Conservation (phyloP, 176 grass and related monocot species). For the Triticum aestivum region DNA sequence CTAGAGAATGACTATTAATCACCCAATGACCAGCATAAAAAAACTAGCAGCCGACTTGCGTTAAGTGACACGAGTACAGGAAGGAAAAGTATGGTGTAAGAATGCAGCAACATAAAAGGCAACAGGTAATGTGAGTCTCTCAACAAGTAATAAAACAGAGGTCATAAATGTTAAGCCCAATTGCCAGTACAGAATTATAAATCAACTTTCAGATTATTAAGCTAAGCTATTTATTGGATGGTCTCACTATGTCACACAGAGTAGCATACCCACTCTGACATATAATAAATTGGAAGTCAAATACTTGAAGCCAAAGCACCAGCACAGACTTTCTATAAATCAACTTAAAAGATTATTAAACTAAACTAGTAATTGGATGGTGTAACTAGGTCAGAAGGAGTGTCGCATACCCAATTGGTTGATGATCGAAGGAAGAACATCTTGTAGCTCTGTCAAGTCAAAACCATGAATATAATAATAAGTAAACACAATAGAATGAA, state of each 20-base stretch:
- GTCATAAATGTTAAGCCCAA: background rate
- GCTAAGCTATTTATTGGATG: background rate
- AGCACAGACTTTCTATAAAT: background rate
- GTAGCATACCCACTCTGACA: slow-evolving; percentile 24
- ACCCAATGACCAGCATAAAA: background rate
- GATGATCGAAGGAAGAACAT: slow-evolving; percentile 89
- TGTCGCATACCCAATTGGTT: slow-evolving; percentile 80
- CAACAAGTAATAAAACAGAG: background rate
- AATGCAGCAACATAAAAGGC: background rate
- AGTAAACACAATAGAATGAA: background rate
- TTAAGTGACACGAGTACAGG: background rate
- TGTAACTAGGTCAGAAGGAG: background rate
- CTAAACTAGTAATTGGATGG: background rate
- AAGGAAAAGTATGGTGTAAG: background rate
- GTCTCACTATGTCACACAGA: background rate
- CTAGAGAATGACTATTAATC: background rate
- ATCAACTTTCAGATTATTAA: background rate
- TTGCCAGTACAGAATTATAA: background rate
- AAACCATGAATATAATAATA: background rate
- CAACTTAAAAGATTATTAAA: background rate
- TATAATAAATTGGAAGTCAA: background rate
- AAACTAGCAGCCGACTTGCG: background rate
- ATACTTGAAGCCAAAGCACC: background rate
- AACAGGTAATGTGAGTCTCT: background rate
- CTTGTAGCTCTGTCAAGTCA: slow-evolving; percentile 80